Base-by-base conservation (phyloP, 306 rosid genomes). In the Citrullus colocynthis region DNA sequence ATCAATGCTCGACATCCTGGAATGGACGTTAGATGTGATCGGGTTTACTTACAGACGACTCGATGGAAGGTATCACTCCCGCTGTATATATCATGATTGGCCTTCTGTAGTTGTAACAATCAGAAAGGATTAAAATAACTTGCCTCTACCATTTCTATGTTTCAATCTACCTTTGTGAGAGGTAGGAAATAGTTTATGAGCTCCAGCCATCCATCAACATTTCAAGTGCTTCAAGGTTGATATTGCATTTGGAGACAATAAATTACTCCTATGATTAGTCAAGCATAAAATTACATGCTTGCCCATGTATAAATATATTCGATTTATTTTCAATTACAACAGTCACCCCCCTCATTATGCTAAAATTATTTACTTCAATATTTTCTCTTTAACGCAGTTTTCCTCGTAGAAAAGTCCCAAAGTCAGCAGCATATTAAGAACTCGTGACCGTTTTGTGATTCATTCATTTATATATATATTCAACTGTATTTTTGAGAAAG, bases 1-100 rank as follows among this genome's bases (percentile, higher is more conserved):
- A 6, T 95, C 98, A 66, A 92, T 95, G 98, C 98, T 95, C 78
- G 97, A 95, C 85, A 88, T 95, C 78, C 84, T 95, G 85, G 98
- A 95, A 85, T 95, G 98, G 98, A 83, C 88, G 57, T 88, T 95
- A 86, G 97, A 95, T 84, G 97, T 95, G 87, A 86, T 92, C 80
- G 98, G 98, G 69, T 81, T 95, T 65, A 87, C 91, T 69, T 95
- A 95, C 69, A 92, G 82, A 83, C 93, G 98, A 52, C 97, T 95
- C 55, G 98, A 95, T 89, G 98, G 98, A 87, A 95, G 98, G 98
- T 92, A 92, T 24, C 20, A 32, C 42, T 80, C 2, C 82, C 67
- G 54, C 59, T 65, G 4, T 44, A 20, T 42, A 69, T 42, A 21
- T 44, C 56, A 44, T 41, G 34, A 16, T 44, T 69, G 37, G 13